A percentile compares a stretch with the other conserved stretches of the same genome.
Evolutionary conservation across 2,329 filamentous ascomycete species (phyloP).

Genomic region (Sphaerulina musiva): DNA sequence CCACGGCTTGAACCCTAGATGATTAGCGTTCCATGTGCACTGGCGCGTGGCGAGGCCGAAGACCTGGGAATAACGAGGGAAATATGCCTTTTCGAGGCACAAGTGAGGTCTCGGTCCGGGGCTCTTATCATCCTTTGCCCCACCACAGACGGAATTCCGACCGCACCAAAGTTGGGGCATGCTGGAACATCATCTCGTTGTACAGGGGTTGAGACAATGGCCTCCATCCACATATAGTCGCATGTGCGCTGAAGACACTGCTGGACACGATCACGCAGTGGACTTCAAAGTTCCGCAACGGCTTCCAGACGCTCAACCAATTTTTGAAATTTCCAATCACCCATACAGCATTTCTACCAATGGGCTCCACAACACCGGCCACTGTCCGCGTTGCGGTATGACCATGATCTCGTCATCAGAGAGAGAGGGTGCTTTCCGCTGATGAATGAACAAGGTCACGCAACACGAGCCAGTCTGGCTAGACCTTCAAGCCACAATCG

Average conservation of each 20-base stretch:
- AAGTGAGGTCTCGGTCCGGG: neutral
- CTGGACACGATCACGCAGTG: neutral
- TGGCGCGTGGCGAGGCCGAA: conserved; percentile 2
- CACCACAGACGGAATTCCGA: conserved; percentile 1
- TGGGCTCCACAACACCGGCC: conserved; percentile 11
- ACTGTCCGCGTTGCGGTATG: conserved; percentile 23
- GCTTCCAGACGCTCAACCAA: neutral
- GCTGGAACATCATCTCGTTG: neutral
- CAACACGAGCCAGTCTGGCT: conserved; percentile 58
- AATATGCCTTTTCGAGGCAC: conserved; percentile 6
- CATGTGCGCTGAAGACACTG: neutral
- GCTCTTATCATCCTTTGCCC: neutral
- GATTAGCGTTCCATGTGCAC: neutral
- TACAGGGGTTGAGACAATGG: neutral
- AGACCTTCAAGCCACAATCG: conserved; percentile 49
- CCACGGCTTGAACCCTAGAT: neutral
- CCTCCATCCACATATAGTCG: neutral
- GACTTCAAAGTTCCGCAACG: neutral
- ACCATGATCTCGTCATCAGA: neutral
- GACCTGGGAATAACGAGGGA: neutral
- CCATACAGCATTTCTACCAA: neutral
- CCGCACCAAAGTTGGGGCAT: neutral
- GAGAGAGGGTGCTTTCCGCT: neutral
- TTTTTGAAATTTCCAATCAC: neutral
- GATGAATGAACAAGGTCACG: conserved; percentile 42